Evolutionary conservation across 140 eudicot genomes (phyloP).

Genomic region (Ambrosia hybrid): DNA sequence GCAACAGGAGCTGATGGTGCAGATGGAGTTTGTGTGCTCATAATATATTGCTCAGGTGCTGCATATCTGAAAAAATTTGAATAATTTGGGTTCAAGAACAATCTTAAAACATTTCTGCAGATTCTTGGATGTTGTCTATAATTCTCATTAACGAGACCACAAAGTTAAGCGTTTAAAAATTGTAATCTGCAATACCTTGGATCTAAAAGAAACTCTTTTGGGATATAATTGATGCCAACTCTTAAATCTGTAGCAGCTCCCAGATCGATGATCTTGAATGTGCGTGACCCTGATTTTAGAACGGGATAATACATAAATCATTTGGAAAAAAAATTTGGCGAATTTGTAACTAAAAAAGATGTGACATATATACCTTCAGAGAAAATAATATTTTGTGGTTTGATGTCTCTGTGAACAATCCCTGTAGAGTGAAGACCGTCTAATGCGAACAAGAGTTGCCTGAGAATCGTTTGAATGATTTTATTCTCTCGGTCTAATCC

Average conservation of each 20-base stretch:
- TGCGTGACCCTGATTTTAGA: slow-evolving; percentile 63
- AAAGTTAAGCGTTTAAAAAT: neutral
- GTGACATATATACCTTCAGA: slow-evolving; percentile 65
- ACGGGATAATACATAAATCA: neutral
- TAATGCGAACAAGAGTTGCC: slow-evolving; percentile 90
- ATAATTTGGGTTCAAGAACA: slow-evolving; percentile 4
- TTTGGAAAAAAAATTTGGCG: neutral
- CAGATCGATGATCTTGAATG: slow-evolving; percentile 92
- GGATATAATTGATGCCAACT: slow-evolving; percentile 96
- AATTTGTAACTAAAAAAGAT: neutral
- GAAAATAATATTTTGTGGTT: slow-evolving; percentile 91
- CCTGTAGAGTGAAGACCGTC: slow-evolving; percentile 98
- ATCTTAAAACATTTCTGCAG: neutral
- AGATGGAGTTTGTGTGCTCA: slow-evolving; percentile 99
- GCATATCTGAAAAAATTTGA: slow-evolving; percentile 57
- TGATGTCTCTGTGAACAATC: slow-evolving; percentile 91
- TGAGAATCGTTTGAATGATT: slow-evolving; percentile 78
- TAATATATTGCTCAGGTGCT: slow-evolving; percentile 98
- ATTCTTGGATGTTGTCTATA: neutral
- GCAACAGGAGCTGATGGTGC: slow-evolving; percentile 99
- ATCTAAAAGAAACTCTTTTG: slow-evolving; percentile 95
- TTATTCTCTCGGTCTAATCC: slow-evolving; percentile 86
- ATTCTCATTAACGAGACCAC: neutral
- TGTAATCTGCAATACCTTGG: slow-evolving; percentile 62
- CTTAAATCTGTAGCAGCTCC: slow-evolving; percentile 99